Percentiles rank a stretch among this genome's conserved stretches.
These are phyloP conservation scores for Candida cerambycidarum DNA, from an alignment of 805 yeast genomes.

Conservation along the genomic window DNA sequence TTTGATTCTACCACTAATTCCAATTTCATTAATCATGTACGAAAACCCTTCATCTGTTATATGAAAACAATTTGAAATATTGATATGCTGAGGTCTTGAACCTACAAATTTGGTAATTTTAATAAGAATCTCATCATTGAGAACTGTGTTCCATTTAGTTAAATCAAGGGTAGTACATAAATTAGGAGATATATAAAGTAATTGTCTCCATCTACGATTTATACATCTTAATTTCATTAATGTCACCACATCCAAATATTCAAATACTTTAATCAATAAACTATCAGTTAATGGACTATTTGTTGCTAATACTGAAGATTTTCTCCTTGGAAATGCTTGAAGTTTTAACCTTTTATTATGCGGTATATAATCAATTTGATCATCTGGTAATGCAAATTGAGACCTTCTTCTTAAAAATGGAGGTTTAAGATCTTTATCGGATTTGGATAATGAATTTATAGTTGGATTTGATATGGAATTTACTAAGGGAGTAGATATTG, in stretches of 20 bases:
- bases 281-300: conserved; percentile 62
- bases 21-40: conserved; percentile 67
- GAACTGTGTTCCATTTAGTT: conserved; percentile 58
- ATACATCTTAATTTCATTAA: conserved; percentile 59
- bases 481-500: neutral
- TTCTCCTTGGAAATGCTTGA: conserved; percentile 43
- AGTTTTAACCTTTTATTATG: conserved; percentile 54
- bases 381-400: conserved; percentile 4
- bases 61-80: conserved; percentile 74
- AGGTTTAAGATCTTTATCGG: neutral
- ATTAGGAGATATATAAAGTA: conserved; percentile 55
- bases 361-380: conserved; percentile 34
- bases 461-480: neutral
- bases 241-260: conserved; percentile 53
- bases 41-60: conserved; percentile 74
- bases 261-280: conserved; percentile 53
- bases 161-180: conserved; percentile 55
- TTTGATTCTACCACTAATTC: conserved; percentile 59
- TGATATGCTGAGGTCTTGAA: conserved; percentile 57
- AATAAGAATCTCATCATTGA: conserved; percentile 57
- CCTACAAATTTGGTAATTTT: conserved; percentile 71
- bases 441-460: too few relatives aligned
- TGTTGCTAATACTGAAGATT: conserved; percentile 56
- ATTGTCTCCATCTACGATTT: conserved; percentile 67
- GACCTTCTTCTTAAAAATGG: conserved; percentile 7